A percentile compares a stretch with the other conserved stretches of the same genome.
Conservation (phyloP, 257 asterid species). For the Echites panduratus region DNA sequence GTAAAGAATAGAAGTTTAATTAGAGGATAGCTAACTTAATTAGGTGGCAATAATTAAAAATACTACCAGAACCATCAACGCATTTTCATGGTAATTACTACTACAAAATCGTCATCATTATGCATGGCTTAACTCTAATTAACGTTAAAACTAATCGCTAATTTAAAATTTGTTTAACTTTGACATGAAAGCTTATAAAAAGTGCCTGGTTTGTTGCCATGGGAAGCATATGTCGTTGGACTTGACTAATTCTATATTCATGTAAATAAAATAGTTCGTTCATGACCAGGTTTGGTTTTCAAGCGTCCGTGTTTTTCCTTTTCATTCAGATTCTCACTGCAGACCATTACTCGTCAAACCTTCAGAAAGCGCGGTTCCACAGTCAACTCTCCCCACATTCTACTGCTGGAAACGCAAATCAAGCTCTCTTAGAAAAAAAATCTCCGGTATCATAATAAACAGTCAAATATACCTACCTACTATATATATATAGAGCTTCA, state of each 20-base stretch:
- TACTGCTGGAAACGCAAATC: conserved; percentile 3
- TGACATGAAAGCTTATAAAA: background rate
- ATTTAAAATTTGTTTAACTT: background rate
- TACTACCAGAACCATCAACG: too few species aligned
- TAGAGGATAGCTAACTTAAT: too few species aligned
- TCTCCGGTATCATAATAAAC: too few species aligned
- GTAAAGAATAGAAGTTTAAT: too few species aligned
- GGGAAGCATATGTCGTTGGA: background rate
- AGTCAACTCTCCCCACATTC: conserved; percentile 27
- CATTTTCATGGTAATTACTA: too few species aligned
- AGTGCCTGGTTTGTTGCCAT: background rate
- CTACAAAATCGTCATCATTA: too few species aligned
- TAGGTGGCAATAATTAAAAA: too few species aligned
- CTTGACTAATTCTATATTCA: conserved; percentile 12
- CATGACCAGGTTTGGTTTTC: conserved; percentile 8
- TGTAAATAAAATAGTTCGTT: too few species aligned
- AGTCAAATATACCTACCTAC: background rate
- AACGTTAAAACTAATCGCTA: too few species aligned
- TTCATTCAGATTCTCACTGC: too few species aligned
- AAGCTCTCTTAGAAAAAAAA: too few species aligned
- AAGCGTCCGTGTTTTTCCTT: conserved; percentile 6
- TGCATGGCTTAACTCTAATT: too few species aligned
- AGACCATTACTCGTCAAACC: conserved; percentile 27
- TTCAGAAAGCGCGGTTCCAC: conserved; percentile 40
- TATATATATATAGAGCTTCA: background rate